Conservation (phyloP, 306 rosid species). For the Cucumis sativus region Cucumber_9930_V3 NC_026657.2:25403001-25403500, state of each 20-base stretch:
- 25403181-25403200: slow-evolving; percentile 36
- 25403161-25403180: slow-evolving; percentile 22
- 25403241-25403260: slow-evolving; percentile 82
- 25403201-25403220: slow-evolving; percentile 81
- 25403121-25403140: slow-evolving; percentile 43
- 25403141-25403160: slow-evolving; percentile 38
- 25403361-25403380: slow-evolving; percentile 51
- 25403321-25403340: not conserved
- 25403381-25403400: slow-evolving; percentile 26
- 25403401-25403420: slow-evolving; percentile 61
- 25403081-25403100: slow-evolving; percentile 15
- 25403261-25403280: slow-evolving; percentile 33
- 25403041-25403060: not conserved
- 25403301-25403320: not conserved
- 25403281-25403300: slow-evolving; percentile 1
- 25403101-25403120: slow-evolving; percentile 29
- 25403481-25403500: not conserved
- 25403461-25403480: slow-evolving; percentile 22
- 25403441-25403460: slow-evolving; percentile 58
- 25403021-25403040: not conserved
- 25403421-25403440: slow-evolving; percentile 51
- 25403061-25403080: slow-evolving; percentile 8
- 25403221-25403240: slow-evolving; percentile 83
- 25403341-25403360: slow-evolving; percentile 76
- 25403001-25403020: not conserved